These are phyloP conservation scores for Phytophthora tentaculata DNA, from an alignment of 352 stramenopile genomes.

Conservation along the genomic window DNA sequence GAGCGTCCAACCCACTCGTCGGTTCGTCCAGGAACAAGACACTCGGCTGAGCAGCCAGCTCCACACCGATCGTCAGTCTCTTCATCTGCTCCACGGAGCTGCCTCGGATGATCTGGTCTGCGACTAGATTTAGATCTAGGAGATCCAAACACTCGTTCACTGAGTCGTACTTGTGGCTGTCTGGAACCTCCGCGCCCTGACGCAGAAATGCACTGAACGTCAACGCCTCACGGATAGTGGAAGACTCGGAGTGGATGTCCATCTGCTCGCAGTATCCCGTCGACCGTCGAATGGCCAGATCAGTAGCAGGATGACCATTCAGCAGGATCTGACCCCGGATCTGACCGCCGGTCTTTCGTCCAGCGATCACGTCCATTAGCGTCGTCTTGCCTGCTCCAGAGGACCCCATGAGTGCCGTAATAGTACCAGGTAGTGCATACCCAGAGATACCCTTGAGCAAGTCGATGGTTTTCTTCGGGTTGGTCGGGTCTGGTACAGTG, in stretches of 20 bases:
- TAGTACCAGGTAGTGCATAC: slow-evolving; percentile 1
- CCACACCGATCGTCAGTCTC: slow-evolving; percentile 34
- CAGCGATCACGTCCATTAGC: slow-evolving; percentile 4
- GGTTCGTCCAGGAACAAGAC: slow-evolving; percentile 67
- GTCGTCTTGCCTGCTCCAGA: slow-evolving; percentile 3
- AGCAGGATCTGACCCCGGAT: neutral
- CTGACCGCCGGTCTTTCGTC: neutral
- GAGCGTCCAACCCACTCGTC: slow-evolving; percentile 88
- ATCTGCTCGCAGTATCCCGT: slow-evolving; percentile 81
- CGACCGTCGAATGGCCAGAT: slow-evolving; percentile 24
- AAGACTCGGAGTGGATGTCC: slow-evolving; percentile 85
- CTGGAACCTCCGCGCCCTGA: slow-evolving; percentile 39
- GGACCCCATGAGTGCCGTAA: neutral
- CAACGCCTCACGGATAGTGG: slow-evolving; percentile 79
- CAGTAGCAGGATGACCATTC: slow-evolving; percentile 10
- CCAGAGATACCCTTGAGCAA: slow-evolving; percentile 1
- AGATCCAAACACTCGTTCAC: slow-evolving; percentile 23
- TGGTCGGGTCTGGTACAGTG: neutral
- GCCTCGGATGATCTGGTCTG: slow-evolving; percentile 45
- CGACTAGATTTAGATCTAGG: slow-evolving; percentile 7
- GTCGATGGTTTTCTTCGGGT: neutral
- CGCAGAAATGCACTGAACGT: slow-evolving; percentile 40
- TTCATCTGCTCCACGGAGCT: slow-evolving; percentile 25
- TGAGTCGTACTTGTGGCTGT: slow-evolving; percentile 30
- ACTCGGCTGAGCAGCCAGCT: slow-evolving; percentile 31